phyloP scores from a whole-genome alignment of 139 green algal species.

The Chlorella sp. region DNA sequence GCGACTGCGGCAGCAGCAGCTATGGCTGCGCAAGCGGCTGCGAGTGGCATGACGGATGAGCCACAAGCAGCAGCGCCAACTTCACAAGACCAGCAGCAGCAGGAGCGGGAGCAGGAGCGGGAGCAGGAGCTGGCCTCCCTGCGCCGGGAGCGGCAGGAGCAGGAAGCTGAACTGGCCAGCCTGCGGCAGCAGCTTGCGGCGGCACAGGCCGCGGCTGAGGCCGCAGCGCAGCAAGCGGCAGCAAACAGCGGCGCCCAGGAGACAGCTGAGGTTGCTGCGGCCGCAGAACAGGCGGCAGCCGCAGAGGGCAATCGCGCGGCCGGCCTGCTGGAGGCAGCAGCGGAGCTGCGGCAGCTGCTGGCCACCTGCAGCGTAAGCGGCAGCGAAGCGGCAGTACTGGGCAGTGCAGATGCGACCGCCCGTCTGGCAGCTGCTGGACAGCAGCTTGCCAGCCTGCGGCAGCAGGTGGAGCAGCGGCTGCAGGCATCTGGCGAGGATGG shows the following conservation, averaged over 20 bases:
- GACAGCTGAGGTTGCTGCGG: neutral
- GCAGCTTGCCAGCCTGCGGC: slow-evolving; percentile 10
- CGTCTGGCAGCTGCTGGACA: slow-evolving; percentile 11
- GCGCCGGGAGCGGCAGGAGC: neutral
- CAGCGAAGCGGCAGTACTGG: neutral
- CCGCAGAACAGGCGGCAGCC: neutral
- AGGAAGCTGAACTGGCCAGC: neutral
- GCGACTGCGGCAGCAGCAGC: neutral
- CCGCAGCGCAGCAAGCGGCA: neutral
- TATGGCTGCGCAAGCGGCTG: neutral
- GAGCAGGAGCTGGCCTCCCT: too few species aligned
- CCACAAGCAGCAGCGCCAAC: neutral
- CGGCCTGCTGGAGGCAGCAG: neutral
- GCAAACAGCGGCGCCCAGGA: neutral
- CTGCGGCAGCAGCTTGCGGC: slow-evolving; percentile 27
- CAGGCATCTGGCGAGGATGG: neutral
- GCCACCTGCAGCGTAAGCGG: neutral
- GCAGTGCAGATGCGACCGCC: neutral
- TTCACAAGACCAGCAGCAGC: neutral
- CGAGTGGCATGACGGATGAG: neutral
- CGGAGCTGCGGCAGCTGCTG: slow-evolving; percentile 3
- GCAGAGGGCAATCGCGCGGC: neutral
- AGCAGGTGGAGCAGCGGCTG: slow-evolving; percentile 23
- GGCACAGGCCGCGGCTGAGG: neutral
- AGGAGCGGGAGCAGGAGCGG: neutral